Base-by-base conservation (phyloP, 805 yeast species). In the Kazachstania martiniae region DNA sequence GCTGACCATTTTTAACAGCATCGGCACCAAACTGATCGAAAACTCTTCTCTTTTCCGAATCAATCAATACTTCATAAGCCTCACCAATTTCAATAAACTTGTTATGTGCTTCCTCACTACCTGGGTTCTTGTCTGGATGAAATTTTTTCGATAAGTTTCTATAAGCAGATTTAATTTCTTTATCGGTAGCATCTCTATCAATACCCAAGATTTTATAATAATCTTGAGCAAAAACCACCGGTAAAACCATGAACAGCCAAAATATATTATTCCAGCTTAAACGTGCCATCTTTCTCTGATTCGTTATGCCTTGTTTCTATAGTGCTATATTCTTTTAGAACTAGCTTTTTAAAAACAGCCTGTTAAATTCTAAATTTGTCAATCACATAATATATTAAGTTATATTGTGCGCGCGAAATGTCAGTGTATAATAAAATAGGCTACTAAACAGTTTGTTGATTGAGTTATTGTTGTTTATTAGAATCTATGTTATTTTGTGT, bases 61-160 rank as follows among this genome's bases (percentile, higher is more conserved):
- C 84, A 42, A 74, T 69, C 39, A 86, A 66, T 9, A 85, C 81
- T 34, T 86, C 95, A 55, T 89, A 89, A 0, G 97, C 97, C 49
- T 81, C 94, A 12, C 94, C 94, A 18, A 91, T 71, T 57, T 86
- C 94, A 31, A 91, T 77, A 54, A 87, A 91, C 58, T 72, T 77
- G 31, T 80, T 77, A 42, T 83, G 86, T 1, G 96, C 94, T 18
- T 70, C 79, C 7, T 83, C 85, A 45, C 78, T 72, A 5, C 78
- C 80, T 4, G 80, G 77, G 53, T 89, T 91, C 61, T 89, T 89
- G 58, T 89, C 98, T 2, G 98, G 98, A 51, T 89, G 98, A 58
- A 72, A 85, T 51, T 82, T 82, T 54, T 84, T 79, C 43, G 87
- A 77, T 41, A 89, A 60, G 35, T 73, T 70, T 43, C 94, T 65